Evolutionary conservation across 441 rosid species (phyloP), one percentile per base, ranked within the genome.

Genomic region (Hura crepitans): DNA sequence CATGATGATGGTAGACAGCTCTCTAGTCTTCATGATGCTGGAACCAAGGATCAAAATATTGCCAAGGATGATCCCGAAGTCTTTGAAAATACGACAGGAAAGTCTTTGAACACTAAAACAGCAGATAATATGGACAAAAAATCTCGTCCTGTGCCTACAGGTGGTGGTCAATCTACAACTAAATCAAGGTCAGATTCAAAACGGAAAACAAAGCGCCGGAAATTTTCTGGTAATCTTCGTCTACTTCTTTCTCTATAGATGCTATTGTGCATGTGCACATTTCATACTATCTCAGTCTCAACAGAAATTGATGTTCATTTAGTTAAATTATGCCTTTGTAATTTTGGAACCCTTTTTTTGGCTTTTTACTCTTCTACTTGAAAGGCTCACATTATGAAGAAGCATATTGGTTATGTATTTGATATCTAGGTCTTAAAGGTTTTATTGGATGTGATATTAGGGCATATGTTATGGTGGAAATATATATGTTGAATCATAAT

Each of bases 141-240:
- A 69, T 70, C 79, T 60, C 77, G 23, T 11, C 73, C 37, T 66
- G 73, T 31, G 39, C 62, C 58, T 50, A 59, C 49, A 57, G 62
- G 25, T 28, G 78, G 81, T 74, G 79, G 74, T 55, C 87, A 81
- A 73, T 77, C 86, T 37, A 72, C 81, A 63, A 83, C 79, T 82
- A 74, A 69, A 76, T 71, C 87, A 27, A 76, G 68, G 28, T 71
- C 84, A 65, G 85, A 80, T 59, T 60, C 86, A 8, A 92, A 83
- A 79, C 85, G 77, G 77, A 92, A 78, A 82, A 18, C 87, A 51
- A 87, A 75, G 82, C 89, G 83, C 22, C 89, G 80, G 27, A 92
- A 85, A 77, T 82, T 79, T 83, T 85, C 90, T 68, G 87, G 85
- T 82, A 70, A 71, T 14, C 74, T 73, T 56, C 14, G 37, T 30